phyloP scores from a whole-genome alignment of 768 basidiomycete species.

The Fomitopsis pulvina region DNA sequence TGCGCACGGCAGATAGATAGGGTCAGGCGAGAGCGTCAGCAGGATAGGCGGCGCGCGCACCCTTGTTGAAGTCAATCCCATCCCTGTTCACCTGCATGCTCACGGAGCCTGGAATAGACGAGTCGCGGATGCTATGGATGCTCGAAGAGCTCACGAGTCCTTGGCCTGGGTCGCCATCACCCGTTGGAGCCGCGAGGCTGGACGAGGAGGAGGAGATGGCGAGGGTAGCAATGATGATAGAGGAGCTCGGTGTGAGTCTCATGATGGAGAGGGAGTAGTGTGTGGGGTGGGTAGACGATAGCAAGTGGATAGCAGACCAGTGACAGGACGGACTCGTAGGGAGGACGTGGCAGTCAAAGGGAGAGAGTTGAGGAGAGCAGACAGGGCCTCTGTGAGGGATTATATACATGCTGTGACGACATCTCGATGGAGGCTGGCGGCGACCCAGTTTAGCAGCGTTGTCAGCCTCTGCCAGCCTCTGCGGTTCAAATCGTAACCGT shows the following conservation, averaged over 20 bases:
- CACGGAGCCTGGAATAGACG: not conserved
- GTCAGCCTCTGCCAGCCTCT: not conserved
- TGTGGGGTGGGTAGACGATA: constrained; percentile 8
- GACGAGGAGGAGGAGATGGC: constrained; percentile 24
- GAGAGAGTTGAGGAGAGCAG: constrained; percentile 9
- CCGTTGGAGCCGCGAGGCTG: constrained; percentile 24
- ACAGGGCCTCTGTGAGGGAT: not conserved
- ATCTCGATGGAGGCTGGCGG: not conserved
- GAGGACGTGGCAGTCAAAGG: constrained; percentile 16
- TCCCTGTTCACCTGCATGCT: not conserved
- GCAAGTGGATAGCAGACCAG: constrained; percentile 13
- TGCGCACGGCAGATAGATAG: no score
- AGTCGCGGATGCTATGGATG: not conserved
- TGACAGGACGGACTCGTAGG: constrained; percentile 10
- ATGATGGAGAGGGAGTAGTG: constrained; percentile 16
- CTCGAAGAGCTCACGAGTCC: constrained; percentile 6
- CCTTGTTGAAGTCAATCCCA: not conserved
- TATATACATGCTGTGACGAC: not conserved
- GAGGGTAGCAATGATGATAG: constrained; percentile 25
- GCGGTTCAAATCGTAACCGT: not conserved
- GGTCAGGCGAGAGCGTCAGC: no score
- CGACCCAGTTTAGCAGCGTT: not conserved
- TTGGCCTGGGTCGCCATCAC: constrained; percentile 4
- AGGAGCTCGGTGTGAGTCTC: constrained; percentile 26
- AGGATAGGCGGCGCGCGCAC: constrained; percentile 1